Conservation (phyloP, 768 basidiomycete species). For the Coprinellus aureogranulatus region DNA sequence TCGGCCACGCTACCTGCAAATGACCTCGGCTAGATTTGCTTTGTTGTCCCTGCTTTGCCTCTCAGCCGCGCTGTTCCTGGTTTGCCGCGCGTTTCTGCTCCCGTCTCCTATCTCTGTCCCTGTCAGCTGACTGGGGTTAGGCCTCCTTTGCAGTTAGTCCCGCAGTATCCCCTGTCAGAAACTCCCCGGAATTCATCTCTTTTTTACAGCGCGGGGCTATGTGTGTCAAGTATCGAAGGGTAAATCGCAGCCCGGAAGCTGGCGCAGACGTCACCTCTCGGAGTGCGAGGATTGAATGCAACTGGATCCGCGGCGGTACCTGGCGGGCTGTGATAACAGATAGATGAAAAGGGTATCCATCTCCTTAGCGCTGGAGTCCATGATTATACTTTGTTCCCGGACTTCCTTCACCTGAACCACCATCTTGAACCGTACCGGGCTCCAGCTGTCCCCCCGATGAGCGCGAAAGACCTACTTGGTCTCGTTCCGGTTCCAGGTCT, state of each 20-base stretch:
- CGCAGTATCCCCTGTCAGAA: background rate
- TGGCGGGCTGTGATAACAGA: background rate
- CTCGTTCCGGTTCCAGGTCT: slow-evolving; percentile 29
- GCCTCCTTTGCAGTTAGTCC: background rate
- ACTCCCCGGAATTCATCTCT: background rate
- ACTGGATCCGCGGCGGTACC: background rate
- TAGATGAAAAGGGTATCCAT: background rate
- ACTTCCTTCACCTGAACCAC: slow-evolving; percentile 6
- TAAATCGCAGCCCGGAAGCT: no score
- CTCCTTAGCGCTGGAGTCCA: slow-evolving; percentile 5
- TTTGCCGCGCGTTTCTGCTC: background rate
- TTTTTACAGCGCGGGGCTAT: slow-evolving; percentile 1
- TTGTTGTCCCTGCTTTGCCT: background rate
- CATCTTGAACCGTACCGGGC: background rate
- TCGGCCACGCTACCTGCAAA: slow-evolving; percentile 68
- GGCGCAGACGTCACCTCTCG: no score
- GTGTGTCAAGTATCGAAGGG: background rate
- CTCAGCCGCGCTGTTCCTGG: background rate
- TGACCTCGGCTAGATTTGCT: background rate
- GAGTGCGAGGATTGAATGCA: background rate
- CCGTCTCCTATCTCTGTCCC: background rate
- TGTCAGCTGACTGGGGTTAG: background rate
- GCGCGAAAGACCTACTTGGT: slow-evolving; percentile 19
- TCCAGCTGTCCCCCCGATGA: slow-evolving; percentile 17
- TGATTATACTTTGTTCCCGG: slow-evolving; percentile 11